Evolutionary conservation across 345 rosid species (phyloP).

Genomic region (Excoecaria agallocha): DNA sequence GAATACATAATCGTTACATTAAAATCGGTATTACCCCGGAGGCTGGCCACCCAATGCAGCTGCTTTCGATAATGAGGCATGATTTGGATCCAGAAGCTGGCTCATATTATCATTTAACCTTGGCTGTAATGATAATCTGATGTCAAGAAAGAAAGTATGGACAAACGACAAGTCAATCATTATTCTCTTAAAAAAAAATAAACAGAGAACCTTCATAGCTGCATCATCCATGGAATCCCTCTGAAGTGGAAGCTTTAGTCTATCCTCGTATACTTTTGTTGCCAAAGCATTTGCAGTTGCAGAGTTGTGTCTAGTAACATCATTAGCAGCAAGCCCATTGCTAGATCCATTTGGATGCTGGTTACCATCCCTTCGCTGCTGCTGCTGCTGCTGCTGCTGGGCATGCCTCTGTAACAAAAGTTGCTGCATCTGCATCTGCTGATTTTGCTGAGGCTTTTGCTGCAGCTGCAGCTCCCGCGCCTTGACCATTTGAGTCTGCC

Average conservation of each 20-base stretch:
- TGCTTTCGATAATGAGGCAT: constrained; percentile 43
- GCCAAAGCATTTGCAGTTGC: constrained; percentile 40
- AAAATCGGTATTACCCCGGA: constrained; percentile 36
- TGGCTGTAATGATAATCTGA: constrained; percentile 35
- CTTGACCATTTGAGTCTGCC: constrained; percentile 47
- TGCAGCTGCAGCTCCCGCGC: constrained; percentile 35
- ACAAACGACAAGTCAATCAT: constrained; percentile 2
- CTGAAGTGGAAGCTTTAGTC: constrained; percentile 50
- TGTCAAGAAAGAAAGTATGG: constrained; percentile 16
- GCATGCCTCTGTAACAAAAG: constrained; percentile 17
- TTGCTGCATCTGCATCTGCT: constrained; percentile 21
- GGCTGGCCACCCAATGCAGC: constrained; percentile 43
- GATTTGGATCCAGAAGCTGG: constrained; percentile 50
- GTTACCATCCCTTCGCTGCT: constrained; percentile 41
- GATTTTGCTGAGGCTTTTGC: constrained; percentile 20
- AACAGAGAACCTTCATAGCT: constrained; percentile 40
- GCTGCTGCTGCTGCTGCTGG: constrained; percentile 39
- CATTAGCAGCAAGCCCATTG: constrained; percentile 28
- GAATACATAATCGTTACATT: neutral
- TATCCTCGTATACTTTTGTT: constrained; percentile 49
- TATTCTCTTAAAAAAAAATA: neutral
- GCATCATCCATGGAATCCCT: constrained; percentile 47
- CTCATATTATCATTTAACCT: constrained; percentile 40
- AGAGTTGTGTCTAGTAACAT: constrained; percentile 41
- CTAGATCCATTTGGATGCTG: constrained; percentile 32